Evolutionary conservation across 139 green algal genomes (phyloP), one percentile per base, ranked within the genome.

Genomic region (Volvox reticuliferus): DNA sequence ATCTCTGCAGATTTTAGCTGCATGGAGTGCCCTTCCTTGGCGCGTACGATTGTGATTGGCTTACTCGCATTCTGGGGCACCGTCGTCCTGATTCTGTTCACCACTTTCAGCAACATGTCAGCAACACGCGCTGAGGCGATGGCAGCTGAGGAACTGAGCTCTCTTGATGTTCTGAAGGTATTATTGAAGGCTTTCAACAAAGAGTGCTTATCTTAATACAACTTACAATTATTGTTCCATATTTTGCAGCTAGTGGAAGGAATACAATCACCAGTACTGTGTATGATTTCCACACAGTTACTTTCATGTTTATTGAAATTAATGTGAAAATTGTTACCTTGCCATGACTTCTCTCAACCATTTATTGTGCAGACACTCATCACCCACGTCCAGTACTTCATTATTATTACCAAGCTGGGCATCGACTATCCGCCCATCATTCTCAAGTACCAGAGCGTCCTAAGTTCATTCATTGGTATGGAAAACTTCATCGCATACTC

Each of bases 341-440:
- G 9, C 44, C 44, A 55, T 55, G 44, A 5, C 9, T 55, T 9
- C 44, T 55, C 44, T 55, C 44, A 14, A 9, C 44, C 44, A 55
- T 9, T 5, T 55, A 5, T 9, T 9, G 5, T 55, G 16, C 82
- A 88, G 82, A 36, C 44, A 24, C 17, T 79, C 65, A 88, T 88
- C 82, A 37, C 24, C 22, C 82, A 88, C 82, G 24, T 67, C 18
- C 82, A 88, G 35, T 79, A 79, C 35, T 67, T 79, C n/a, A 22
- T 88, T 17, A 79, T 88, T 67, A 37, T 88, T 13, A 79, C 65
- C 32, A 36, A 37, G n/a, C 63, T 88, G 28, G 44, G 67, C 65
- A 55, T 88, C 30, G 35, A 79, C 82, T 88, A 67, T 18, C 78
- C 78, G 21, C 21, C 32, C 78, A 65, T 67, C 36, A 67, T 83